Evolutionary conservation across 257 asterid genomes (phyloP), one percentile per base, ranked within the genome.

Genomic region (Verbena officinalis): DNA sequence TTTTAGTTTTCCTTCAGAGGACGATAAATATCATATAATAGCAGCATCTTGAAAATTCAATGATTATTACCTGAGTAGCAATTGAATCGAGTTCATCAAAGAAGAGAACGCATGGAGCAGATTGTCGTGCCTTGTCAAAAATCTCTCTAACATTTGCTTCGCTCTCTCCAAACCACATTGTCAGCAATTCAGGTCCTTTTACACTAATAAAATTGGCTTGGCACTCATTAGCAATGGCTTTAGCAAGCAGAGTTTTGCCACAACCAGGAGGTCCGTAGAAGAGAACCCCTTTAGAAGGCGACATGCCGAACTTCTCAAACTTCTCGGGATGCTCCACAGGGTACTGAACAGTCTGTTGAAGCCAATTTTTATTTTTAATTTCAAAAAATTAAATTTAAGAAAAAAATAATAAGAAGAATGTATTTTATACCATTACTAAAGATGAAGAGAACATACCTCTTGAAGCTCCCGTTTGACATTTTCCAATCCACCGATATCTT

Each of bases 401-500:
- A 9, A 7, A 31, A 40, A 15, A 5, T 1, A 36, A 14, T 39
- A 69, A 42, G 34, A 22, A 50, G 12, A 7, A 23, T 24, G 9
- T 24, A 34, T 22, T 46, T 16, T 24, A 46, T 57, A 43, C 11
- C 14, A n/a, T 2, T 59, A 52, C 11, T n/a, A 20, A 53, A 48
- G 21, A 20, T 3, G 42, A 36, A 13, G 23, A 30, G 22, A 17
- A 33, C 12, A 13, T 68, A 82, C 84, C 79, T 82, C 85, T 65
- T 82, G 85, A 69, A 82, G 88, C 72, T 82, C 85, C 9, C 81
- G 74, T 42, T 82, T 82, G 63, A 82, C 75, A 13, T 64, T 72
- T 16, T 77, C 85, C 67, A 82, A 65, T 6, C 88, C 88, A 9
- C 88, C 88, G 33, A 83, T 79, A 50, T 79, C 88, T n/a, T 70